Conservation (phyloP, 495 filamentous ascomycete genomes). For the Aspergillus carlsbadensis region DNA sequence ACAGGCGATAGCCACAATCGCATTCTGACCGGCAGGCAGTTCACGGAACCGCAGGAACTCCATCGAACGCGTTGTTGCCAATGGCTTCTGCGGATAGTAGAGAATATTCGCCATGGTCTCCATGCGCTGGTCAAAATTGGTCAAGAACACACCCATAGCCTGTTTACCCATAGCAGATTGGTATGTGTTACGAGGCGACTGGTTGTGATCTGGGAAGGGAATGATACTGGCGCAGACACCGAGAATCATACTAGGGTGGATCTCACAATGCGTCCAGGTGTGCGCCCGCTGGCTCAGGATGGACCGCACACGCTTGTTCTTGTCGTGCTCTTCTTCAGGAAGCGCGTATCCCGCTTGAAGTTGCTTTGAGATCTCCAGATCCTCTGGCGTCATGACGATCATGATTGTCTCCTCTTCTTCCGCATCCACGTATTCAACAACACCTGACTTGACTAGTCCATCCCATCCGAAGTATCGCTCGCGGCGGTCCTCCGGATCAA, state of each 20-base stretch:
- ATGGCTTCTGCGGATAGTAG: constrained; percentile 96
- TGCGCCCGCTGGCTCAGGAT: constrained; percentile 77
- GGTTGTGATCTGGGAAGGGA: constrained; percentile 99
- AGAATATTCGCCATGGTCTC: constrained; percentile 99
- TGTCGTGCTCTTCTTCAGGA: constrained; percentile 57
- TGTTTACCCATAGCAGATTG: constrained; percentile 99
- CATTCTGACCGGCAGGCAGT: constrained; percentile 94
- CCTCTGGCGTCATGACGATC: constrained; percentile 98
- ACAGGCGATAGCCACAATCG: constrained; percentile 94
- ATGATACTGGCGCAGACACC: constrained; percentile 99
- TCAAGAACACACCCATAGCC: constrained; percentile 98
- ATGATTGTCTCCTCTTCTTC: constrained; percentile 98
- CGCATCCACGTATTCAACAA: constrained; percentile 92
- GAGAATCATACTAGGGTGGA: constrained; percentile 98
- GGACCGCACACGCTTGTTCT: constrained; percentile 81
- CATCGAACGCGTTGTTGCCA: constrained; percentile 96
- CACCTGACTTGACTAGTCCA: constrained; percentile 74
- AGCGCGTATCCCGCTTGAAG: constrained; percentile 64
- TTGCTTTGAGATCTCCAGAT: constrained; percentile 71
- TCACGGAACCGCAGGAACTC: constrained; percentile 98
- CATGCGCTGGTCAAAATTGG: constrained; percentile 94
- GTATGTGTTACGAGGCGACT: constrained; percentile 97
- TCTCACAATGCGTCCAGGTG: constrained; percentile 96
- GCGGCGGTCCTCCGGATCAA: constrained; percentile 55
- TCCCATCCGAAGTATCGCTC: constrained; percentile 81